Evolutionary conservation across 2,329 filamentous ascomycete species (phyloP), one percentile per base, ranked within the genome.

Genomic region (Myriangium duriaei): DNA sequence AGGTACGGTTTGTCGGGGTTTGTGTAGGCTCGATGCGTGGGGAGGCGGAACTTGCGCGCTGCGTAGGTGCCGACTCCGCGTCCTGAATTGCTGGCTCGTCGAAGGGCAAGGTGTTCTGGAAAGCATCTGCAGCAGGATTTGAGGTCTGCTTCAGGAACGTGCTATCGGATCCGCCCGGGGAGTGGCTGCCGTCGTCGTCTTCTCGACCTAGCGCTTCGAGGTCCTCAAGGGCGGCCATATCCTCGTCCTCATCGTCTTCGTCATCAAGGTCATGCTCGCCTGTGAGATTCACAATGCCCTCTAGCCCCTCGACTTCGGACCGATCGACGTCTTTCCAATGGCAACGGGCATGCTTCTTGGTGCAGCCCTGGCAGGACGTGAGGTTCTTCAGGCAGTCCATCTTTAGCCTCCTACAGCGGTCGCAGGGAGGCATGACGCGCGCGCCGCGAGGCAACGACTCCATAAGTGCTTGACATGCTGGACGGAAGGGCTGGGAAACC

Each of bases 341-440:
- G 56, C 85, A 93, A 51, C 86, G 87, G 13, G 83, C 83, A 54
- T 93, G 85, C 55, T 92, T 92, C 56, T 83, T 87, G 0, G 85
- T 92, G 57, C 85, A 93, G 14, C 83, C 84, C 57, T 80, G 75
- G 52, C 86, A 93, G 6, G 84, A 83, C 0, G 84, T 92, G 28
- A 91, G 65, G 45, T 93, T 82, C 59, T 92, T 92, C 33, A 87
- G 65, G 45, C 85, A 93, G 41, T 84, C 75, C 62, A 86, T 82
- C 46, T 81, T 77, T 11, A 92, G 65, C 18, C 85, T 71, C 31
- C 85, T 71, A 54, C 85, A 93, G 26, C 84, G 70, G 54, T 93
- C 86, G 53, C 85, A 93, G 0, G 84, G 82, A 7, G 85, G 86
- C n/a, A 74, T 60, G 34, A 93, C 81, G 4, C 73, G 65, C 39